Evolutionary conservation across 441 rosid species (phyloP), one percentile per base, ranked within the genome.

Genomic region (Kokia cookei): DNA sequence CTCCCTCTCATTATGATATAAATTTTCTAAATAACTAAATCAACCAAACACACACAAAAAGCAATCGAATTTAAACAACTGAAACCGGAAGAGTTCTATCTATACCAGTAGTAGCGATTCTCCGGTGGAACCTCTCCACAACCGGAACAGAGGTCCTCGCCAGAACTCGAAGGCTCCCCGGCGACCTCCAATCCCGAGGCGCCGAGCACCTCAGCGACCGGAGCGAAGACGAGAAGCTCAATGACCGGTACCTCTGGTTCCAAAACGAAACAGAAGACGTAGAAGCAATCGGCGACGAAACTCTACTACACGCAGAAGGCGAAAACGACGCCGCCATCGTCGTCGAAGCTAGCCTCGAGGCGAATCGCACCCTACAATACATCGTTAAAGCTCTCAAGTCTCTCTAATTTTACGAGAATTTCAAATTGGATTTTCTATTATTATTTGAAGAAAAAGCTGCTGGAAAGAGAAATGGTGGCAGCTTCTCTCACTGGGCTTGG

Each of bases 71-170:
- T 1, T 12, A 51, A 64, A 54, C 10, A 79, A 51, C 63, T 0
- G 7, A 53, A 53, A 35, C 17, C 17, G 4, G 13, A 35, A 35
- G 35, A 37, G 63, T 22, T 32, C 9, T 47, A 42, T 9, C 17
- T 71, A 65, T 84, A 87, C 93, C 89, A 37, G 81, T 73, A 62
- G 90, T 80, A 22, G 89, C 82, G 64, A 87, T 82, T 69, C 80
- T 89, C 24, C 90, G 59, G 62, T 81, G 79, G 19, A 89, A 82
- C 17, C 69, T 82, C 73, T 85, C 88, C 74, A 82, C 63, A 11
- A 81, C 81, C 3, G 91, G 86, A 66, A 77, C 64, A 0, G 78
- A 40, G 5, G 19, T 74, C 76, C 93, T 81, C 55, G 74, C 45
- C 76, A 82, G 91, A 70, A 87, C 82, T 51, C 87, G 84, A 13